Percentiles rank a stretch among this genome's conserved stretches.
phyloP scores from a whole-genome alignment of 495 filamentous ascomycete genomes.

The Cairneyella variabilis region DNA sequence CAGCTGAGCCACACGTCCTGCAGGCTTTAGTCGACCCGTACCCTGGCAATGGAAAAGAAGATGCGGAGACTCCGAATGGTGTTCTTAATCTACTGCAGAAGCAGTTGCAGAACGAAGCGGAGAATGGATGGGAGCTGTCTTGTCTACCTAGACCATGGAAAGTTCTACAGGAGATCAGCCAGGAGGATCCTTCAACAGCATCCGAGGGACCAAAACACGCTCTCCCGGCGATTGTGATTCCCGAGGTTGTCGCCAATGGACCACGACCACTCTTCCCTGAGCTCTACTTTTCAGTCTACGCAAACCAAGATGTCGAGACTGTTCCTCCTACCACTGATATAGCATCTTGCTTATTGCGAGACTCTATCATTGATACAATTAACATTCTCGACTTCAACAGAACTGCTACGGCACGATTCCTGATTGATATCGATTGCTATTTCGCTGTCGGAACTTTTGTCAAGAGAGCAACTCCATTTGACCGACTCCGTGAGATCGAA shows the following conservation, averaged over 20 bases:
- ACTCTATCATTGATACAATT: slow-evolving; percentile 87
- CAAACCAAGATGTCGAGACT: slow-evolving; percentile 84
- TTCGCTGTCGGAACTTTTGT: slow-evolving; percentile 86
- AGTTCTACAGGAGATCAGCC: slow-evolving; percentile 46
- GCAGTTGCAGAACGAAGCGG: slow-evolving; percentile 72
- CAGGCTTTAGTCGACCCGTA: slow-evolving; percentile 84
- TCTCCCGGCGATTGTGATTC: slow-evolving; percentile 71
- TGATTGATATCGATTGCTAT: slow-evolving; percentile 94
- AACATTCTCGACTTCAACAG: slow-evolving; percentile 93
- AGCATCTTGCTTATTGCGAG: slow-evolving; percentile 75
- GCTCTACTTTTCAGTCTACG: slow-evolving; percentile 89
- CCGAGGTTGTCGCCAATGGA: slow-evolving; percentile 69
- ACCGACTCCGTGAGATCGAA: slow-evolving; percentile 74
- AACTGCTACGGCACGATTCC: slow-evolving; percentile 75
- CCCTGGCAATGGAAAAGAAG: slow-evolving; percentile 50
- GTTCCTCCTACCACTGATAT: slow-evolving; percentile 75
- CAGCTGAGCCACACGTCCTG: slow-evolving; percentile 74
- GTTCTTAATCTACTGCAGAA: slow-evolving; percentile 80
- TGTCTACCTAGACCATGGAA: slow-evolving; percentile 87
- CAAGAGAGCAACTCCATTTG: slow-evolving; percentile 87
- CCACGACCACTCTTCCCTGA: slow-evolving; percentile 80
- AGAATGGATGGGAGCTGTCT: slow-evolving; percentile 65
- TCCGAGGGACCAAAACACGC: slow-evolving; percentile 59
- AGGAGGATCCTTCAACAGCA: slow-evolving; percentile 48
- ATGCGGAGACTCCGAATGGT: slow-evolving; percentile 55